Conservation (phyloP, 495 filamentous ascomycete species). For the Choiromyces venosus region DNA sequence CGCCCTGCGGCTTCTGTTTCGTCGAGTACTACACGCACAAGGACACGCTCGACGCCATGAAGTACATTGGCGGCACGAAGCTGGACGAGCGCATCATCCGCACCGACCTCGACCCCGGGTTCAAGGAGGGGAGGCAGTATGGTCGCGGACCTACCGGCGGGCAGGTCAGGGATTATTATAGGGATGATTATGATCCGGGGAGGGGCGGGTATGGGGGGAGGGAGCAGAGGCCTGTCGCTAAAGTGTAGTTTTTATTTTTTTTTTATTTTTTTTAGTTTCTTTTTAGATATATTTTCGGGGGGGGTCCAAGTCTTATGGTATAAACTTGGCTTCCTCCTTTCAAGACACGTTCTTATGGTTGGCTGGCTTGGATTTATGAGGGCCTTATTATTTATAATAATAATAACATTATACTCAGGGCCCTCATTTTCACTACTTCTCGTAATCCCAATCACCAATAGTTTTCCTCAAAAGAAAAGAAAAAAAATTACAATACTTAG, state of each 20-base stretch:
- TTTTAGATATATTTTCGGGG: too few relatives aligned
- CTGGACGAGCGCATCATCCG: conserved; percentile 93
- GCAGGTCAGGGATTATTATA: conserved; percentile 95
- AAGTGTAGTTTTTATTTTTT: neutral
- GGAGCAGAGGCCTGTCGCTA: conserved; percentile 35
- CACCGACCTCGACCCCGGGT: conserved; percentile 94
- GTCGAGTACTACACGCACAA: conserved; percentile 98
- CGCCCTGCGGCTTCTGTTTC: conserved; percentile 97
- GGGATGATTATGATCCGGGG: conserved; percentile 91
- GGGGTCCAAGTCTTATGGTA: too few relatives aligned
- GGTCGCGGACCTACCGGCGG: conserved; percentile 85
- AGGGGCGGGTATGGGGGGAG: conserved; percentile 69
- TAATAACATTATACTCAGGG: too few relatives aligned
- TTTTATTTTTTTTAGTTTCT: neutral
- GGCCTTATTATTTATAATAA: too few relatives aligned
- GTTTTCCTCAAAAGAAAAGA: neutral
- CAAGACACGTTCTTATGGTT: neutral
- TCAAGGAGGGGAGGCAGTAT: conserved; percentile 92
- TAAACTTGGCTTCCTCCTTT: neutral
- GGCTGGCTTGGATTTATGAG: too few relatives aligned
- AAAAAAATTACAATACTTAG: neutral
- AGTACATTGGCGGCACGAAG: conserved; percentile 98
- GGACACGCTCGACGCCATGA: conserved; percentile 94
- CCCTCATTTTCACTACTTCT: neutral
- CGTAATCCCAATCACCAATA: neutral